Evolutionary conservation across 2,329 filamentous ascomycete species (phyloP).

Genomic region (Aureobasidium uvarum): DNA sequence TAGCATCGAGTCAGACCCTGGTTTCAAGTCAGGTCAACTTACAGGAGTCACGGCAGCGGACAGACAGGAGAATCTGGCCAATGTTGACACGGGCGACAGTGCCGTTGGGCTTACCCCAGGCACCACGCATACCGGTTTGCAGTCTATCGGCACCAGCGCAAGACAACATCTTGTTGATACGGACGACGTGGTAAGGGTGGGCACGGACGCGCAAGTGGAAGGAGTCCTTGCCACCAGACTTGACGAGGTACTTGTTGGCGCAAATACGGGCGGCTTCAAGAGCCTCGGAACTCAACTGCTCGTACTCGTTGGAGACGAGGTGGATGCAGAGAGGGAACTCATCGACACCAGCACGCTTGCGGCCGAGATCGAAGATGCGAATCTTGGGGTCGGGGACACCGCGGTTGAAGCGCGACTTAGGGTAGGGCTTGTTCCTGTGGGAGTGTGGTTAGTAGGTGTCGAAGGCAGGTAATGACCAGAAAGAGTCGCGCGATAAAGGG

Average conservation of each 20-base stretch:
- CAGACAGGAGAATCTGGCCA: conserved; percentile 96
- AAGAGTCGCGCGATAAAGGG: not conserved
- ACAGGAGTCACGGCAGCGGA: conserved; percentile 94
- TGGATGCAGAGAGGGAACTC: conserved; percentile 99
- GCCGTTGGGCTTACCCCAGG: conserved; percentile 99
- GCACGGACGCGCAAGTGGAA: conserved; percentile 74
- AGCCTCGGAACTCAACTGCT: conserved; percentile 99
- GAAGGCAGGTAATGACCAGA: not conserved
- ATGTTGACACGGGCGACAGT: conserved; percentile 99
- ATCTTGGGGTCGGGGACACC: conserved; percentile 64
- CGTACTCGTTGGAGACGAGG: conserved; percentile 99
- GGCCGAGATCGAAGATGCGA: conserved; percentile 66
- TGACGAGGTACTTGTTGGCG: conserved; percentile 94
- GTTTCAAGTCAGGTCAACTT: conserved; percentile 43
- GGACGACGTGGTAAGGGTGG: conserved; percentile 99
- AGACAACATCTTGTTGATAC: conserved; percentile 99
- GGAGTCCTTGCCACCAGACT: conserved; percentile 67
- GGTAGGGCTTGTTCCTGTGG: conserved; percentile 65
- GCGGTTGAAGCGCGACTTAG: conserved; percentile 99
- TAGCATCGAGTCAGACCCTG: not conserved
- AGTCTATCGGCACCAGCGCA: conserved; percentile 99
- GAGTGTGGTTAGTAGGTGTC: conserved; percentile 14
- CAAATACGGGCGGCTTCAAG: conserved; percentile 99
- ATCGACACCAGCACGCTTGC: conserved; percentile 96
- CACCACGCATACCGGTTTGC: conserved; percentile 99